These are phyloP conservation scores for Vanrija pseudolonga DNA, from an alignment of 1,284 basidiomycete genomes.

Conservation along the genomic window DNA sequence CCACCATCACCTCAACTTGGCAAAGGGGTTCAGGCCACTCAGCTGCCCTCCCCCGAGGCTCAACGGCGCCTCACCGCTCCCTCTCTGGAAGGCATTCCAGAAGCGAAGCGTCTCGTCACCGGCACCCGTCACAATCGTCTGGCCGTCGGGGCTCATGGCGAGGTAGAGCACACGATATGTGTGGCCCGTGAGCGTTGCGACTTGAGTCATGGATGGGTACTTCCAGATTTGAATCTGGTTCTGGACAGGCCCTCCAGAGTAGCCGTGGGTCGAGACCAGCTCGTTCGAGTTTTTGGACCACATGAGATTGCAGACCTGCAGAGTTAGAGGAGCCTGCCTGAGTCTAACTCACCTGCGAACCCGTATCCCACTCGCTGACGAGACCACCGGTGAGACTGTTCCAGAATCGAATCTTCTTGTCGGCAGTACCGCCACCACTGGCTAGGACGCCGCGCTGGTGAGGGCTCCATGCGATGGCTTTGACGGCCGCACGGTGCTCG, in stretches of 20 bases:
- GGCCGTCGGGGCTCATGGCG: constrained; percentile 93
- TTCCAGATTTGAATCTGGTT: constrained; percentile 99
- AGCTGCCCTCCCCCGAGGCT: background rate
- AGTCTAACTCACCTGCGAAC: constrained; percentile 69
- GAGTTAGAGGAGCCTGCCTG: background rate
- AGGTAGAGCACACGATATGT: constrained; percentile 92
- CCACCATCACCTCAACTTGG: constrained; percentile 6
- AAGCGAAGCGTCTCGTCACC: constrained; percentile 96
- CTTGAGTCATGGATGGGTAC: constrained; percentile 88
- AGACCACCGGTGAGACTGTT: constrained; percentile 83
- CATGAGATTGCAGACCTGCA: constrained; percentile 90
- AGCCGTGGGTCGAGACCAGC: constrained; percentile 95
- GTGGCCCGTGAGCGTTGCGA: constrained; percentile 91
- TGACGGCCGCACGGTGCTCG: constrained; percentile 94
- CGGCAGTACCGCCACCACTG: constrained; percentile 95
- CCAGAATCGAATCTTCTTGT: constrained; percentile 97
- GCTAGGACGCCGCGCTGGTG: constrained; percentile 88
- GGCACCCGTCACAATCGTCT: constrained; percentile 96
- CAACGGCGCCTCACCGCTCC: constrained; percentile 8
- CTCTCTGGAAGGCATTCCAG: constrained; percentile 81
- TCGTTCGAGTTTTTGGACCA: constrained; percentile 97
- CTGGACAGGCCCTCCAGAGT: constrained; percentile 86
- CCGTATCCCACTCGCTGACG: constrained; percentile 83
- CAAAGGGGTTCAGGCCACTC: constrained; percentile 12
- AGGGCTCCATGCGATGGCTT: constrained; percentile 97